Evolutionary conservation across 768 basidiomycete genomes (phyloP), one percentile per base, ranked within the genome.

Genomic region (Hericium erinaceus): DNA sequence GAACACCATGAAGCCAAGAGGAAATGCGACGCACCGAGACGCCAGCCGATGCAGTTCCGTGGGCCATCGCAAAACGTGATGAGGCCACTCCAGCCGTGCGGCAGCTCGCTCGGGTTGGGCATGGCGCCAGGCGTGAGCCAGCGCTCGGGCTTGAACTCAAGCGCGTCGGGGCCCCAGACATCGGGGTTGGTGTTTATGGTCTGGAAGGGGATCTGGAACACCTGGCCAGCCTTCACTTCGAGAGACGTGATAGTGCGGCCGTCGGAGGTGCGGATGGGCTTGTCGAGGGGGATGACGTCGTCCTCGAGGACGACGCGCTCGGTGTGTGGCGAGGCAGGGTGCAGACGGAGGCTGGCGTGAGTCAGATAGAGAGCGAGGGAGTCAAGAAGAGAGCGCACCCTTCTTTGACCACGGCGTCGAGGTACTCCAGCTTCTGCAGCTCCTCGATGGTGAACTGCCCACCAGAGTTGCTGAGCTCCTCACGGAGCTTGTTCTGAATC

Each of bases 401-500:
- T 67, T 77, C 77, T 62, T 72, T 73, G 44, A 72, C 66, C 50
- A 76, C 71, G 18, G 77, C 76, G 58, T 77, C 75, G 33, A 76
- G 66, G 61, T 68, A 74, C 28, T 68, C 68, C 52, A 77, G 66
- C 48, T 68, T 71, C 61, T 73, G 70, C 16, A 73, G 61, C 50
- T 70, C 70, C 40, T 75, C 74, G 56, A 73, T 73, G 24, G 65
- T 64, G 38, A 72, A 61, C 44, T 74, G 67, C 33, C 67, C 66
- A n/a, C 65, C 66, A 41, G 64, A 54, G 2, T 58, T 39, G 44
- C 65, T 64, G 22, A 77, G 57, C 60, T 78, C 76, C 6, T 71
- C 66, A 11, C 75, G 73, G 0, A 78, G 69, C 18, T 64, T 61
- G 33, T 68, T 51, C 67, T 77, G 77, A 44, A 71, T 58, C 9